Conservation (phyloP, 2,329 filamentous ascomycete species). For the Ophiobolus disseminans region DNA sequence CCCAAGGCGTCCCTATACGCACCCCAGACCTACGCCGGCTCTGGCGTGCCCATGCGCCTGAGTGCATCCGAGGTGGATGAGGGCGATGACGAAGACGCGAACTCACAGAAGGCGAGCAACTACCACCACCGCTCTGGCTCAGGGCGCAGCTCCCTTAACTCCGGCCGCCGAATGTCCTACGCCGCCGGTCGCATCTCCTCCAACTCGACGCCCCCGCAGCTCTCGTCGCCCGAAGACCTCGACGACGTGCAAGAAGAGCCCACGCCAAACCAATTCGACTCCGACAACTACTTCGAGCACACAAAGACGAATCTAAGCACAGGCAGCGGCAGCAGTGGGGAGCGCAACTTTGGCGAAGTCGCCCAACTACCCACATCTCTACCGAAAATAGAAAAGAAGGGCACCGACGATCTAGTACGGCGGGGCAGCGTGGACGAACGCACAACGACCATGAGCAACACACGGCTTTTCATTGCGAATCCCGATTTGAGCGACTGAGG, state of each 20-base stretch:
- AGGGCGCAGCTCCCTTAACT: slow-evolving; percentile 70
- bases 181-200: slow-evolving; percentile 57
- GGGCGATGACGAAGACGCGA: slow-evolving; percentile 77
- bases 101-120: slow-evolving; percentile 44
- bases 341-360: slow-evolving; percentile 61
- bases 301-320: slow-evolving; percentile 51
- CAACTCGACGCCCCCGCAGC: slow-evolving; percentile 62
- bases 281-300: slow-evolving; percentile 53
- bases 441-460: slow-evolving; percentile 72
- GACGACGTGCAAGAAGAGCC: slow-evolving; percentile 53
- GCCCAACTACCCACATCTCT: slow-evolving; percentile 56
- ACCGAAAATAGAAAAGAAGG: slow-evolving; percentile 60
- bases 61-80: slow-evolving; percentile 96
- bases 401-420: slow-evolving; percentile 73
- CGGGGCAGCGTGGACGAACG: slow-evolving; percentile 85
- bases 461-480: slow-evolving; percentile 83
- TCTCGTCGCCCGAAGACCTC: slow-evolving; percentile 46
- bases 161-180: slow-evolving; percentile 47
- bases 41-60: slow-evolving; percentile 86
- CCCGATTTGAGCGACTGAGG: slow-evolving; percentile 68
- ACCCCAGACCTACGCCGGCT: slow-evolving; percentile 75
- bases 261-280: slow-evolving; percentile 53
- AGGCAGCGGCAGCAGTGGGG: slow-evolving; percentile 53
- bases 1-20: slow-evolving; percentile 80
- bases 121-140: slow-evolving; percentile 76